Evolutionary conservation across 495 filamentous ascomycete species (phyloP).

Genomic region (Cercophora scortea): DNA sequence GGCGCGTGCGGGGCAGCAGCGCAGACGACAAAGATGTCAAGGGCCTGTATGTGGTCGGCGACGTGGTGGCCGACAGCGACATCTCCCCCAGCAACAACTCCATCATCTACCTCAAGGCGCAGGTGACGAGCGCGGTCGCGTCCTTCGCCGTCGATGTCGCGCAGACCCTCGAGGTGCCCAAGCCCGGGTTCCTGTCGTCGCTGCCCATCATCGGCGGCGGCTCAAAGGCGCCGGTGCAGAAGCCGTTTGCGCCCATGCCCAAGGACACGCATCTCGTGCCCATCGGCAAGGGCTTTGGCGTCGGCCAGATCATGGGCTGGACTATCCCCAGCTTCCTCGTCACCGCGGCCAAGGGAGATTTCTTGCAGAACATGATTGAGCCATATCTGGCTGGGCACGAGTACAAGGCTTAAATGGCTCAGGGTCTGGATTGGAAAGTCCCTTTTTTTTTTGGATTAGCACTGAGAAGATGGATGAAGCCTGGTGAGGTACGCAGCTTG

Average conservation of each 20-base stretch:
- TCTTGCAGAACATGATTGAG: slow-evolving; percentile 20
- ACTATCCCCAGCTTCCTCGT: slow-evolving; percentile 44
- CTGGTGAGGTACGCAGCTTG: too few species aligned
- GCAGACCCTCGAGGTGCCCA: too few species aligned
- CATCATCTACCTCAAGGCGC: background rate
- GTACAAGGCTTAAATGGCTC: background rate
- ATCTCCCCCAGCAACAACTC: slow-evolving; percentile 1
- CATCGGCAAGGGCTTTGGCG: slow-evolving; percentile 44
- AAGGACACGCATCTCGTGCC: slow-evolving; percentile 35
- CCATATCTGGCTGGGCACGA: background rate
- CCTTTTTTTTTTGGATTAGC: background rate
- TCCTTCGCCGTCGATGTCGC: too few species aligned
- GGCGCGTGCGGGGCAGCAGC: background rate
- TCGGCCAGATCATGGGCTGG: slow-evolving; percentile 44
- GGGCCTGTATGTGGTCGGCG: background rate
- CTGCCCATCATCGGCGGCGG: background rate
- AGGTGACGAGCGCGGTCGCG: background rate
- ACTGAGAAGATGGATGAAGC: too few species aligned
- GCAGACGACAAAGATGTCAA: background rate
- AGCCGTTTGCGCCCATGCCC: slow-evolving; percentile 30
- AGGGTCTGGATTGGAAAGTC: background rate
- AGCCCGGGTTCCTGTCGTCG: background rate
- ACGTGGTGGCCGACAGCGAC: background rate
- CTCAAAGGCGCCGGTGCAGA: background rate
- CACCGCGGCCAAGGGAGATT: slow-evolving; percentile 50